phyloP scores from a whole-genome alignment of 768 basidiomycete genomes.

The Pholiota microspora region DNA sequence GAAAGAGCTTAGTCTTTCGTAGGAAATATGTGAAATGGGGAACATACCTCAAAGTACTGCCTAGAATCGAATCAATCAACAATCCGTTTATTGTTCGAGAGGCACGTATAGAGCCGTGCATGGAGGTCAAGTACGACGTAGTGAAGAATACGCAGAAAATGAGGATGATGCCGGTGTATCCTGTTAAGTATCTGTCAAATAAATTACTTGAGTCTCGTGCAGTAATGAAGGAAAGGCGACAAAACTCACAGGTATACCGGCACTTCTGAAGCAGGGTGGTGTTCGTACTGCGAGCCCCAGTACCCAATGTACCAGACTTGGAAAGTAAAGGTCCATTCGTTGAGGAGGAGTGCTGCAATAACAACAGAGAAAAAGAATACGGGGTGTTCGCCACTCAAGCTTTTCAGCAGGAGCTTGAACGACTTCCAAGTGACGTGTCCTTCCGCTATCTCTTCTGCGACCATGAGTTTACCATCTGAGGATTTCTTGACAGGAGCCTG shows the following conservation, averaged over 20 bases:
- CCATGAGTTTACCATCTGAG: slow-evolving; percentile 51
- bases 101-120: slow-evolving; percentile 7
- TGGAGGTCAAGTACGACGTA: background rate
- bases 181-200: slow-evolving; percentile 21
- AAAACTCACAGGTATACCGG: slow-evolving; percentile 32
- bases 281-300: slow-evolving; percentile 45
- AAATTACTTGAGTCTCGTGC: background rate
- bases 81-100: slow-evolving; percentile 7
- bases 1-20: background rate
- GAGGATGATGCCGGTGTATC: background rate
- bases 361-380: slow-evolving; percentile 30
- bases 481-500: slow-evolving; percentile 21
- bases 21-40: background rate
- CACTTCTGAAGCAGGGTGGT: slow-evolving; percentile 28
- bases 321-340: slow-evolving; percentile 22
- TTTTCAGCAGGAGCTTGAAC: slow-evolving; percentile 34
- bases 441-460: slow-evolving; percentile 59
- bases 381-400: slow-evolving; percentile 32
- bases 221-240: background rate
- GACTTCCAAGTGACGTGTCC: slow-evolving; percentile 23
- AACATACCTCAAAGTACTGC: slow-evolving; percentile 14
- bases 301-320: slow-evolving; percentile 44
- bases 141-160: slow-evolving; percentile 1
- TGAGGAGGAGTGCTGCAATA: slow-evolving; percentile 21
- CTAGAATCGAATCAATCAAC: slow-evolving; percentile 14